Base-by-base conservation (phyloP, 345 rosid genomes). In the Xanthoceras sorbifolium region DNA sequence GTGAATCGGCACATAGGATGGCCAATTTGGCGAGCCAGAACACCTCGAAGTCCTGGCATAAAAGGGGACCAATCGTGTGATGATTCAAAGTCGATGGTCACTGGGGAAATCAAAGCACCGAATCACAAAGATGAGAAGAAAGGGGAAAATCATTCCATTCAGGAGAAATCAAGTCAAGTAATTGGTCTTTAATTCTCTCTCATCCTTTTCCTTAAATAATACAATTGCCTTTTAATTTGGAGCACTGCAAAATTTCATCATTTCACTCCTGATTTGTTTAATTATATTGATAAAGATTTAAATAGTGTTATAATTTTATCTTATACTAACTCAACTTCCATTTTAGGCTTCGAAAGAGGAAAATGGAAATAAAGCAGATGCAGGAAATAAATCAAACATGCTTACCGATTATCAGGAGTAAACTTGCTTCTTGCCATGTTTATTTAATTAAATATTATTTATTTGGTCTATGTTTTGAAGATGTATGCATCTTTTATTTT, bases 1-100 rank as follows among this genome's bases (percentile, higher is more conserved):
- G 74, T 68, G 9, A 79, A 60, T 38, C 48, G 77, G 26, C 79
- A 18, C 48, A 74, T 80, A 50, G 78, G 78, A 65, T 84, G 84
- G 80, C 76, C 74, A 3, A 72, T 48, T 73, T 71, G 46, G 42
- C 38, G 63, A 32, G 26, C 71, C 46, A 75, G 59, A 75, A 67
- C 40, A 64, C 57, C 60, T 65, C 26, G 59, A 4, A 12, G 38
- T 40, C 57, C 23, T 28, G 67, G 38, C 55, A 4, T 42, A 11
- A n/a, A n/a, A n/a, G n/a, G n/a, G n/a, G n/a, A n/a, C n/a, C n/a
- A n/a, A n/a, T n/a, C n/a, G n/a, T n/a, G n/a, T n/a, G n/a, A n/a
- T n/a, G n/a, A n/a, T n/a, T n/a, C n/a, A n/a, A n/a, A n/a, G n/a
- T n/a, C n/a, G n/a, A n/a, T n/a, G n/a, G n/a, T n/a, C n/a, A n/a